Percentiles rank a stretch among this genome's conserved stretches.
phyloP scores from a whole-genome alignment of 164 flowering plant genomes.

The Malania oleifera region DNA sequence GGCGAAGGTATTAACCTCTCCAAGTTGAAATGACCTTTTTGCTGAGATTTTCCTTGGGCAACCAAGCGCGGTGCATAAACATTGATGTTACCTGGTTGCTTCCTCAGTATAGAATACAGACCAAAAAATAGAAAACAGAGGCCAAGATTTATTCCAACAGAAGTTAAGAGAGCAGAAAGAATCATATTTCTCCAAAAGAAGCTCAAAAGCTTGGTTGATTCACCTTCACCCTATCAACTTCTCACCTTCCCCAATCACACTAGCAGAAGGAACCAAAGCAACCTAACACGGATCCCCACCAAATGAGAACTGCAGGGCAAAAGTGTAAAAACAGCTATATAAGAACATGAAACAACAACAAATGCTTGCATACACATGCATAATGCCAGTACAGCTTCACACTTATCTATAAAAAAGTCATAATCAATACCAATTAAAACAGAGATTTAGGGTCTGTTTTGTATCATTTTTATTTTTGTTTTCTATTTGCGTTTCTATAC shows the following conservation, averaged over 20 bases:
- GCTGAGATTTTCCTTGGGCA: conserved; percentile 47
- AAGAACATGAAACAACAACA: too few relatives aligned
- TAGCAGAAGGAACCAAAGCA: too few relatives aligned
- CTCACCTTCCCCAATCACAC: conserved; percentile 5
- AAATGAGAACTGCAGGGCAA: too few relatives aligned
- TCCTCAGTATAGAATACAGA: conserved; percentile 74
- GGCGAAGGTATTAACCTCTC: conserved; percentile 71
- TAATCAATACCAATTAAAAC: too few relatives aligned
- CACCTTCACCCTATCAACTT: background rate
- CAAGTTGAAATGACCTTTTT: conserved; percentile 37
- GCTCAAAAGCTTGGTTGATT: conserved; percentile 4
- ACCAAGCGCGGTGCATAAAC: conserved; percentile 76
- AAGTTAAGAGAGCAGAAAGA: conserved; percentile 80
- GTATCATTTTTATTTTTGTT: too few relatives aligned
- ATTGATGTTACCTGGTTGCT: conserved; percentile 50
- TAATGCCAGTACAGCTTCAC: too few relatives aligned
- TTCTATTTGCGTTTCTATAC: too few relatives aligned
- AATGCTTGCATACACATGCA: too few relatives aligned
- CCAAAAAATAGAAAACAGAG: conserved; percentile 60
- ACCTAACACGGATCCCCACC: too few relatives aligned
- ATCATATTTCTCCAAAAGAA: conserved; percentile 47
- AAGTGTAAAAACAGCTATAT: too few relatives aligned
- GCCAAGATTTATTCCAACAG: conserved; percentile 75
- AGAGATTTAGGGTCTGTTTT: too few relatives aligned
- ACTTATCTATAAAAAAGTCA: too few relatives aligned